These are phyloP conservation scores for Nannizziopsis barbatae DNA, from an alignment of 2,329 filamentous ascomycete genomes.

Conservation along the genomic window DNA sequence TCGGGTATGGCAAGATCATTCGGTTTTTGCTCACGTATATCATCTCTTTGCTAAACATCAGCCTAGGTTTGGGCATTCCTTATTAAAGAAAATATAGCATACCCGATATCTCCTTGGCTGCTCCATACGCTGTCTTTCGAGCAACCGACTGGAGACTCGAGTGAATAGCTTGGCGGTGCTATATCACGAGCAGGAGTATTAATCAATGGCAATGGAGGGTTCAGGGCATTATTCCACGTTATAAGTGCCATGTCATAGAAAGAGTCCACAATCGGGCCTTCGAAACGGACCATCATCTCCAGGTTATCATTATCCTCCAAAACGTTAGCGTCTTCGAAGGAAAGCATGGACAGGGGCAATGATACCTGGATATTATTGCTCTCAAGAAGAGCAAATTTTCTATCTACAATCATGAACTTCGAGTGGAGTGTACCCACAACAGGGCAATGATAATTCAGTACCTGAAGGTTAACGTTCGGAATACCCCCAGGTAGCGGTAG, in stretches of 20 bases:
- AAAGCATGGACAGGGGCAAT: background rate
- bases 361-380: slow-evolving; percentile 60
- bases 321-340: background rate
- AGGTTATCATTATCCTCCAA: slow-evolving; percentile 58
- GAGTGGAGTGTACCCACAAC: slow-evolving; percentile 64
- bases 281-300: slow-evolving; percentile 68
- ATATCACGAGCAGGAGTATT: slow-evolving; percentile 38
- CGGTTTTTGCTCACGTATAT: background rate
- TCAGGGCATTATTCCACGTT: slow-evolving; percentile 55
- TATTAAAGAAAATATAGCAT: slow-evolving; percentile 27
- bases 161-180: slow-evolving; percentile 18
- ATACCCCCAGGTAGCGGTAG: slow-evolving; percentile 55
- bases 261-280: slow-evolving; percentile 65
- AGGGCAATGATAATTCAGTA: slow-evolving; percentile 60
- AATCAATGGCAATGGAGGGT: slow-evolving; percentile 49
- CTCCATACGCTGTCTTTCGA: slow-evolving; percentile 7
- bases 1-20: slow-evolving; percentile 24
- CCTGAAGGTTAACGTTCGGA: slow-evolving; percentile 59
- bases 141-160: background rate
- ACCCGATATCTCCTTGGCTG: slow-evolving; percentile 13
- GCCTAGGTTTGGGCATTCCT: background rate
- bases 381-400: slow-evolving; percentile 57
- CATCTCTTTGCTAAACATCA: background rate
- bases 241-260: slow-evolving; percentile 64
- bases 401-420: slow-evolving; percentile 68